Base-by-base conservation (phyloP, 106 monocot genomes). In the Dendrobium nobile region DNA sequence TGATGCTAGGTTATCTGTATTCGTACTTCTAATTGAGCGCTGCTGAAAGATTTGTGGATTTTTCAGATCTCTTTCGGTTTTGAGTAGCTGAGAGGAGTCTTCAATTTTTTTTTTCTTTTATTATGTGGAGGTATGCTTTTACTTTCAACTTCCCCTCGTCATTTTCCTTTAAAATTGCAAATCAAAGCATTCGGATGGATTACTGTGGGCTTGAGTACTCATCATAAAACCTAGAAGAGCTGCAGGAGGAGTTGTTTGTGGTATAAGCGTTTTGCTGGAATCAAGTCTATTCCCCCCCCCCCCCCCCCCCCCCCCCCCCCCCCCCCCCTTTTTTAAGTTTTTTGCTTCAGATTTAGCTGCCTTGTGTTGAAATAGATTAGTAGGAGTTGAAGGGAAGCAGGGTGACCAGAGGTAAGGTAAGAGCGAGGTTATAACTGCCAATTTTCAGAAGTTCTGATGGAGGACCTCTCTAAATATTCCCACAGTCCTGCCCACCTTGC, bases 401-500 rank as follows among this genome's bases (percentile, higher is more conserved):
- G 47, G 40, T 4, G 18, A 3, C 5, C 41, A 51, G 40, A 67
- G 3, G 47, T 26, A 13, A 17, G 20, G 22, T 3, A 41, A 72
- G 24, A 61, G 44, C 18, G 33, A 76, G 72, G 76, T 41, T 64
- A 37, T 54, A 31, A 28, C 42, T 44, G 74, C 41, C 9, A 20
- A 76, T 48, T 76, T 27, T 48, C 24, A 27, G 48, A 76, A 43
- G 33, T 42, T 27, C 48, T 9, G 33, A 83, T 93, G 96, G 96
- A 97, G 44, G 97, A 94, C 41, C 7, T 79, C 26, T 89, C 92
- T 11, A 92, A 88, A 81, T 99, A 99, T 42, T 64, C 92, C 0
- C 98, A 95, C 85, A 99, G 95, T 82, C 89, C 95, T 2, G 98
- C 82, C 16, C 98, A 99, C 65, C 80, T 89, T 18, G 94, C 95